Base-by-base conservation (phyloP, 768 basidiomycete species). In the Phlegmacium glaucopus region DNA sequence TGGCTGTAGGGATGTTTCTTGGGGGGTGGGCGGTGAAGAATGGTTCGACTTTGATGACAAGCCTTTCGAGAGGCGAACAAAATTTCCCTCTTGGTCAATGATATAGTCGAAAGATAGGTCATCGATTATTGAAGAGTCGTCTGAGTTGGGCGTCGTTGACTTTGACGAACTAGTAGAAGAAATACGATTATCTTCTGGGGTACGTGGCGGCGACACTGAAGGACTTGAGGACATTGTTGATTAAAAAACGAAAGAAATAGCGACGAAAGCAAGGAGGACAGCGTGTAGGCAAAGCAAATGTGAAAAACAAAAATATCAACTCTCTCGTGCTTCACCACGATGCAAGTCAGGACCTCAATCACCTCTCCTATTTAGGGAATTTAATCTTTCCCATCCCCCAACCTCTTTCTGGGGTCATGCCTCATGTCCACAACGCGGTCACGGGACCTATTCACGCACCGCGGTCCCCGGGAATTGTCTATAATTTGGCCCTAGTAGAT, bases 91-190 rank as follows among this genome's bases (percentile, higher is more conserved):
- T 9, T 71, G 67, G 66, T 81, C 79, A 37, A 68, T 70, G 52
- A 78, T 71, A 50, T 83, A 87, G 55, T 82, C 80, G 62, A 87
- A 85, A 6, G 81, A 83, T 43, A 85, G 75, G 56, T 84, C 83
- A 43, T 78, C 75, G 50, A 80, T 78, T 45, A 79, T 67, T 10
- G 78, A 78, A 1, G 79, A 80, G 52, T 81, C 81, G 59, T 83
- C 80, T 17, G 81, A 82, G 56, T 49, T 49, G 49, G 68, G 51
- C 40, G 66, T 54, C 45, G 63, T 55, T 43, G 63, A 56, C 45
- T 57, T 55, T 49, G 53, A 22, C 4, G 32, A 34, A 6, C n/a
- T 34, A 13, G 41, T 39, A 36, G 55, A 9, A 27, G 60, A 26
- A 50, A 63, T 55, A 45, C 62, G 58, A 49, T 47, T 25, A 43